Evolutionary conservation across 352 stramenopile genomes (phyloP).

Genomic region (Globisporangium polare): DNA sequence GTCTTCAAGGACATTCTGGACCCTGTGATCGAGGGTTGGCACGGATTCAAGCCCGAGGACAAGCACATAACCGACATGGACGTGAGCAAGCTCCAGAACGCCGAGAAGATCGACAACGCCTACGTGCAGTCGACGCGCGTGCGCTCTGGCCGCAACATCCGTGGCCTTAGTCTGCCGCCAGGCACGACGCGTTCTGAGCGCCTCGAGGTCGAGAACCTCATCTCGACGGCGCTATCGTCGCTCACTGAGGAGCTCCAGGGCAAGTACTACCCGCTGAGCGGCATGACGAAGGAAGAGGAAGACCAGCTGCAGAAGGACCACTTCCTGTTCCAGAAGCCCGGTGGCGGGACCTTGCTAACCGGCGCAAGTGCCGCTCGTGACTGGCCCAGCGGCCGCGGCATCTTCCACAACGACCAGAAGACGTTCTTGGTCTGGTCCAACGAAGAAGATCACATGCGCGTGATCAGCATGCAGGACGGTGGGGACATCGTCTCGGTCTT

Average conservation of each 20-base stretch:
- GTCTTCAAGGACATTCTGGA: slow-evolving; percentile 83
- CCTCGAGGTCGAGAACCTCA: slow-evolving; percentile 77
- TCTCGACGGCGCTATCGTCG: slow-evolving; percentile 68
- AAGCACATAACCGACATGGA: slow-evolving; percentile 83
- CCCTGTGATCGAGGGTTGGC: slow-evolving; percentile 83
- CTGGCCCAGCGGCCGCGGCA: slow-evolving; percentile 89
- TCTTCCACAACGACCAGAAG: slow-evolving; percentile 91
- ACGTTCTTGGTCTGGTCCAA: slow-evolving; percentile 89
- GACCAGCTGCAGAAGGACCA: slow-evolving; percentile 89
- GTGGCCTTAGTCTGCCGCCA: slow-evolving; percentile 82
- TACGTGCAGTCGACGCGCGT: slow-evolving; percentile 93
- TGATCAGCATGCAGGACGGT: slow-evolving; percentile 88
- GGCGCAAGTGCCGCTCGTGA: slow-evolving; percentile 83
- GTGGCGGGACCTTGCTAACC: slow-evolving; percentile 77
- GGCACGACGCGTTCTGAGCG: slow-evolving; percentile 85
- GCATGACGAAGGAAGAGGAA: slow-evolving; percentile 89
- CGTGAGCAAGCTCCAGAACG: slow-evolving; percentile 60
- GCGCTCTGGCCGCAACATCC: slow-evolving; percentile 87
- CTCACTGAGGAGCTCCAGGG: slow-evolving; percentile 77
- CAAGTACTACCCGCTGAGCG: slow-evolving; percentile 85
- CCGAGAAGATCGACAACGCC: slow-evolving; percentile 57
- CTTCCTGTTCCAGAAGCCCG: slow-evolving; percentile 93
- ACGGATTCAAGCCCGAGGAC: slow-evolving; percentile 75
- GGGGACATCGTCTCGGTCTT: slow-evolving; percentile 91
- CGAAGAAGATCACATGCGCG: slow-evolving; percentile 88